phyloP scores from a whole-genome alignment of 2,329 filamentous ascomycete species.

The Colletotrichum sp. region DNA sequence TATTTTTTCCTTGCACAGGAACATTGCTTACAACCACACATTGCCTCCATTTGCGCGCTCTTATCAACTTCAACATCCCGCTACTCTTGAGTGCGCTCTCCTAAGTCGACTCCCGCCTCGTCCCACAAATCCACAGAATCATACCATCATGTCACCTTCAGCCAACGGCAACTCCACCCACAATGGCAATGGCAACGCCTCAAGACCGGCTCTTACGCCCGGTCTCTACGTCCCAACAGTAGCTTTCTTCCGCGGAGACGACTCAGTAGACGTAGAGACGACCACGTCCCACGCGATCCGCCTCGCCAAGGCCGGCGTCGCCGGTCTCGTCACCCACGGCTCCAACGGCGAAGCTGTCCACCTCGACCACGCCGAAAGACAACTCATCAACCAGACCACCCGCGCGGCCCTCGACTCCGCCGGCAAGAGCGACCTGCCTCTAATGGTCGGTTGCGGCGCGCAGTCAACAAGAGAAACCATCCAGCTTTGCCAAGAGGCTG shows the following conservation, averaged over 20 bases:
- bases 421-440: slow-evolving; percentile 46
- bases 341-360: slow-evolving; percentile 73
- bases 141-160: slow-evolving; percentile 11
- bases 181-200: background rate
- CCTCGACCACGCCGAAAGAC: slow-evolving; percentile 62
- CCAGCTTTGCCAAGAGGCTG: slow-evolving; percentile 63
- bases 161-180: background rate
- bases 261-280: slow-evolving; percentile 59
- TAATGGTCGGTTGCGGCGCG: slow-evolving; percentile 68
- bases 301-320: slow-evolving; percentile 66
- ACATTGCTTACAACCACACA: background rate
- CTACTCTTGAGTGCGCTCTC: background rate
- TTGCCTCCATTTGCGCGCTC: background rate
- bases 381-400: slow-evolving; percentile 59
- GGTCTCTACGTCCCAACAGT: slow-evolving; percentile 69
- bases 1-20: background rate
- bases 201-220: slow-evolving; percentile 6
- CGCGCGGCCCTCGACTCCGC: slow-evolving; percentile 44
- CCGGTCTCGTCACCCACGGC: slow-evolving; percentile 72
- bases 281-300: slow-evolving; percentile 59
- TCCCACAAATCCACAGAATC: background rate
- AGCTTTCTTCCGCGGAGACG: slow-evolving; percentile 63
- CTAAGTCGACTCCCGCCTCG: background rate
- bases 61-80: background rate
- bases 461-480: slow-evolving; percentile 70